Conservation (phyloP, 176 grass and related monocot species). For the Musa schizocarpa region DNA sequence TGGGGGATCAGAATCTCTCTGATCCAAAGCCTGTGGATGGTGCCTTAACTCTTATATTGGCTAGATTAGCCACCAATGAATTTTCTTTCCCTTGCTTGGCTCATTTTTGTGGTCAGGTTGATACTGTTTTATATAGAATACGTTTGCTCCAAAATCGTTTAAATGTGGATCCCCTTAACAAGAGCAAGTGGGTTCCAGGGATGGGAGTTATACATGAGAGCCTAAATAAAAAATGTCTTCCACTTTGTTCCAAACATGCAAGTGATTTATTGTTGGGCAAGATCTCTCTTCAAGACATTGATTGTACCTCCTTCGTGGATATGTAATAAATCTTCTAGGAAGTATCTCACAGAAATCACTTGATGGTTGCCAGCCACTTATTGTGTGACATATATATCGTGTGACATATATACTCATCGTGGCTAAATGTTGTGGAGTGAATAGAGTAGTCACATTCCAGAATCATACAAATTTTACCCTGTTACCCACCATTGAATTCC, state of each 20-base stretch:
- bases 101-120: constrained; percentile 59
- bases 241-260: constrained; percentile 65
- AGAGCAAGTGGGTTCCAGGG: constrained; percentile 69
- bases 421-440: not conserved
- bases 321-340: constrained; percentile 26
- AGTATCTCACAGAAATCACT: not conserved
- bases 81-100: constrained; percentile 40
- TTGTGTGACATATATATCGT: not conserved
- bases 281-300: constrained; percentile 78
- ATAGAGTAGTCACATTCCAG: not conserved
- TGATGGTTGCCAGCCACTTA: not conserved
- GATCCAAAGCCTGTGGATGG: constrained; percentile 81
- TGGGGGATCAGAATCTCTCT: constrained; percentile 65
- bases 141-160: constrained; percentile 84
- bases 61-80: constrained; percentile 53
- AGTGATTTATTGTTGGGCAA: constrained; percentile 70
- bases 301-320: constrained; percentile 68
- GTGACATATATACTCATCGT: not conserved
- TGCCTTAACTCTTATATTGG: constrained; percentile 63
- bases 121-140: constrained; percentile 62
- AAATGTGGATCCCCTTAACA: constrained; percentile 75
- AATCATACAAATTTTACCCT: not conserved
- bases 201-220: constrained; percentile 77
- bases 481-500: not conserved
- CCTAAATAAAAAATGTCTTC: constrained; percentile 82